A percentile compares a stretch with the other conserved stretches of the same genome.
These are phyloP conservation scores for Tuber melanosporum DNA, from an alignment of 495 filamentous ascomycete species.

Conservation along the genomic window DNA sequence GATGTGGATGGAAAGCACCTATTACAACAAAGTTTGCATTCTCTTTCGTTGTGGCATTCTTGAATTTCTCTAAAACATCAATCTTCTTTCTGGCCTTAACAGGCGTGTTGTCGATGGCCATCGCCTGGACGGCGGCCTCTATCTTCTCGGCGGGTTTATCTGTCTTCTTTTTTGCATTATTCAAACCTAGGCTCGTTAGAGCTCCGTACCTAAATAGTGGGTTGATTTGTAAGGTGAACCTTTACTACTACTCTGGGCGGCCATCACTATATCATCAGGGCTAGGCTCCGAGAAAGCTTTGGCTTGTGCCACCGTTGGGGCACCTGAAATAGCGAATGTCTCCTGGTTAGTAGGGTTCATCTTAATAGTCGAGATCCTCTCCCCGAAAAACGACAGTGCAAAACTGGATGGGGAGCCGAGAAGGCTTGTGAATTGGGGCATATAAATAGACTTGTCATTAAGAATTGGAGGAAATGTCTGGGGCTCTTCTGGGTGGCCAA, in stretches of 20 bases:
- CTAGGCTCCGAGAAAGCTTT: slow-evolving; percentile 77
- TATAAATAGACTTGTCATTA: slow-evolving; percentile 18
- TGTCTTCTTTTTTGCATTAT: slow-evolving; percentile 8
- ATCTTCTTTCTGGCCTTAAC: slow-evolving; percentile 78
- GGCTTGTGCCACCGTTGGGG: slow-evolving; percentile 15
- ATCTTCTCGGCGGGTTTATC: neutral
- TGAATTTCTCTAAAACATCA: slow-evolving; percentile 74
- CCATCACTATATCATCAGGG: slow-evolving; percentile 82
- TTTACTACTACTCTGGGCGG: slow-evolving; percentile 75
- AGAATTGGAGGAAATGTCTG: neutral
- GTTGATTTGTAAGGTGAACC: slow-evolving; percentile 51
- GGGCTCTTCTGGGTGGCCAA: slow-evolving; percentile 31
- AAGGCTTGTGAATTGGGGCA: slow-evolving; percentile 20
- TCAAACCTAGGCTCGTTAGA: slow-evolving; percentile 32
- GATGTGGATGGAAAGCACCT: slow-evolving; percentile 49
- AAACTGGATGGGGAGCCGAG: slow-evolving; percentile 40
- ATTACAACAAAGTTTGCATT: slow-evolving; percentile 93
- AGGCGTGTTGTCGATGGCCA: slow-evolving; percentile 63
- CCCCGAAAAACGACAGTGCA: slow-evolving; percentile 41
- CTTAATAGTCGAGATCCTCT: slow-evolving; percentile 29
- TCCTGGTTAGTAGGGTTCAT: slow-evolving; percentile 31
- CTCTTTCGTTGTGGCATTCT: slow-evolving; percentile 67
- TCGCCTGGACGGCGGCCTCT: slow-evolving; percentile 48
- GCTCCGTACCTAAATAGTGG: slow-evolving; percentile 45
- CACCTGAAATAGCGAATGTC: slow-evolving; percentile 36